These are phyloP conservation scores for Coemansia sp. DNA, from an alignment of 192 early-diverging fungal species.

Conservation along the genomic window DNA sequence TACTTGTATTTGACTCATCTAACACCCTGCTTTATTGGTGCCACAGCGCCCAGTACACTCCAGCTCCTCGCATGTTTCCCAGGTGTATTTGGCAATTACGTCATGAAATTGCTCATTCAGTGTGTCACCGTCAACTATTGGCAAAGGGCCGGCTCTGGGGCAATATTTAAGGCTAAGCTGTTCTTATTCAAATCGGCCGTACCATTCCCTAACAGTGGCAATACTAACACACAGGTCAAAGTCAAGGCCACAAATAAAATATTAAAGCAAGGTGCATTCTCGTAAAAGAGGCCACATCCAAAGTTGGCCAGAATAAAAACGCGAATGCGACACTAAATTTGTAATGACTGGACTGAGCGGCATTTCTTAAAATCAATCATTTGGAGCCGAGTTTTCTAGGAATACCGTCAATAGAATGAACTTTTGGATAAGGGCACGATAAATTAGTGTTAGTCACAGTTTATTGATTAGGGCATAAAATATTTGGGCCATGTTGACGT, in stretches of 20 bases:
- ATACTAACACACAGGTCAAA: neutral
- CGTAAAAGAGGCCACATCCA: neutral
- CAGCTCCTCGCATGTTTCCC: neutral
- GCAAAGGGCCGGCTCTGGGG: too few relatives aligned
- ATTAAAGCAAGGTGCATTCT: neutral
- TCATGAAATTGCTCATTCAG: neutral
- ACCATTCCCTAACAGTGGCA: neutral
- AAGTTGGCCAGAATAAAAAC: neutral
- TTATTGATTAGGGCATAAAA: too few relatives aligned
- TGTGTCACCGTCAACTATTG: too few relatives aligned
- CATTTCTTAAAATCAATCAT: too few relatives aligned
- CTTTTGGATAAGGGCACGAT: too few relatives aligned
- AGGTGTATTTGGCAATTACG: neutral
- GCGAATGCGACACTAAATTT: neutral
- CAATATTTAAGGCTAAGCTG: neutral
- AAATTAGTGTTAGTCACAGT: too few relatives aligned
- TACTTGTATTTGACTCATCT: too few relatives aligned
- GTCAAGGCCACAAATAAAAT: neutral
- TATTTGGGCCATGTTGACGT: too few relatives aligned
- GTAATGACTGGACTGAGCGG: too few relatives aligned
- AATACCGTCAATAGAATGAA: too few relatives aligned
- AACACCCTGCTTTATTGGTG: too few relatives aligned
- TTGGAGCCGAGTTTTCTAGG: too few relatives aligned
- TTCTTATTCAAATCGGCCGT: neutral
- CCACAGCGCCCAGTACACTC: neutral